A percentile compares a stretch with the other conserved stretches of the same genome.
Conservation (phyloP, 129 eudicot species). For the Helichrysum umbraculigerum region DNA sequence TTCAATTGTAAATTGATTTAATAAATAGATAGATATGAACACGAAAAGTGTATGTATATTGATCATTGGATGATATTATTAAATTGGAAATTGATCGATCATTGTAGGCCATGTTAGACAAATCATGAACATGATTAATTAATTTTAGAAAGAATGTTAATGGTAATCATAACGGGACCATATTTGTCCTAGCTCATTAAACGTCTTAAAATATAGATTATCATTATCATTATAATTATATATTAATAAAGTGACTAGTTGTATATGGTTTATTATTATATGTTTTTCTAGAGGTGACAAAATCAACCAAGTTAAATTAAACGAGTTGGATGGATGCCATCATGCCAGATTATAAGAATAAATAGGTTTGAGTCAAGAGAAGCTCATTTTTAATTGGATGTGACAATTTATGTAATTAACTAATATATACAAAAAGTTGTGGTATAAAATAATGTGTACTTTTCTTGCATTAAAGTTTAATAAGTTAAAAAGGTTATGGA, state of each 20-base stretch:
- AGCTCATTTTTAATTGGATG: not conserved
- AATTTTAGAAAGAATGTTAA: constrained; percentile 37
- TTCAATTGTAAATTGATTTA: not conserved
- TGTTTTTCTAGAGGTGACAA: not conserved
- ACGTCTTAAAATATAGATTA: not conserved
- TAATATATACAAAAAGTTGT: no score
- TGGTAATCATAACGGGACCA: constrained; percentile 26
- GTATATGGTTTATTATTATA: not conserved
- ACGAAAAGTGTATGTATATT: no score
- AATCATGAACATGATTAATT: constrained; percentile 22
- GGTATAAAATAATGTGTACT: no score
- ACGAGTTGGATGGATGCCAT: no score
- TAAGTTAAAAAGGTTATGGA: no score
- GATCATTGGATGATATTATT: not conserved
- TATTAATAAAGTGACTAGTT: not conserved
- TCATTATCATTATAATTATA: not conserved
- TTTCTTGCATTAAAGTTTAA: no score
- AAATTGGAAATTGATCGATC: constrained; percentile 3
- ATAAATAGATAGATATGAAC: not conserved
- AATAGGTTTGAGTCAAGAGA: not conserved
- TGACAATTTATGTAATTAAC: not conserved
- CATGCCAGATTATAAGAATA: not conserved
- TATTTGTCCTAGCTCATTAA: constrained; percentile 5
- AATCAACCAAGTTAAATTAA: not conserved
- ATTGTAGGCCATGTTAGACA: constrained; percentile 28